Evolutionary conservation across 768 basidiomycete genomes (phyloP).

Genomic region (Suillus americanus): DNA sequence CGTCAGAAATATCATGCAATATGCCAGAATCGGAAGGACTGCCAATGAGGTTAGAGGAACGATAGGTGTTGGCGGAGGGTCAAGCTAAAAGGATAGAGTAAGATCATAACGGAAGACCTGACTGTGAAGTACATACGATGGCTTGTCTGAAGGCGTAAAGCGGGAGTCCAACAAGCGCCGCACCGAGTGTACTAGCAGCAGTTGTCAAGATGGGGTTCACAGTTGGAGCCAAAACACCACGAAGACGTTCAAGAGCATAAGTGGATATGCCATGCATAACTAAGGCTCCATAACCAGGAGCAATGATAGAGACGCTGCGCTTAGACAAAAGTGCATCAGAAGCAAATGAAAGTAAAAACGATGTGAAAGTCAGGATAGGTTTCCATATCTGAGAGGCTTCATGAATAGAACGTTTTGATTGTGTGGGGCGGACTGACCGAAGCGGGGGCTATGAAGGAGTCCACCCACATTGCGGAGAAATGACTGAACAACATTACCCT

Average conservation of each 20-base stretch:
- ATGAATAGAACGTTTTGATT: constrained; percentile 6
- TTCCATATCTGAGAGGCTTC: constrained; percentile 45
- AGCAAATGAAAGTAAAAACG: constrained; percentile 55
- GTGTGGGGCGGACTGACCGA: constrained; percentile 38
- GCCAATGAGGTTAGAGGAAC: constrained; percentile 59
- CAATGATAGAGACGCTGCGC: constrained; percentile 35
- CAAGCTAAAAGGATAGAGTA: constrained; percentile 37
- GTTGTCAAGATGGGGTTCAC: constrained; percentile 56
- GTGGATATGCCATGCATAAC: constrained; percentile 58
- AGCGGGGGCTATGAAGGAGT: constrained; percentile 47
- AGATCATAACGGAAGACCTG: neutral
- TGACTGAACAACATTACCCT: constrained; percentile 73
- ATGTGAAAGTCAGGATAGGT: constrained; percentile 43
- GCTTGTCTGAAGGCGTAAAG: constrained; percentile 62
- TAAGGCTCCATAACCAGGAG: constrained; percentile 70
- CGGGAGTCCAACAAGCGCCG: constrained; percentile 60
- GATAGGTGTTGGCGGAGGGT: constrained; percentile 48
- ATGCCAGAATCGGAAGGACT: constrained; percentile 61
- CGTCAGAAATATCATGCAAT: constrained; percentile 58
- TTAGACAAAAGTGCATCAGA: constrained; percentile 51
- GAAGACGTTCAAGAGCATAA: constrained; percentile 61
- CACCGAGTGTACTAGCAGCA: constrained; percentile 59
- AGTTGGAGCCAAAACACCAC: constrained; percentile 54
- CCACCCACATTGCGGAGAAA: constrained; percentile 68
- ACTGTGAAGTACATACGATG: constrained; percentile 42